Evolutionary conservation across 1,284 basidiomycete species (phyloP).

Genomic region (Irpex rosettiformis): DNA sequence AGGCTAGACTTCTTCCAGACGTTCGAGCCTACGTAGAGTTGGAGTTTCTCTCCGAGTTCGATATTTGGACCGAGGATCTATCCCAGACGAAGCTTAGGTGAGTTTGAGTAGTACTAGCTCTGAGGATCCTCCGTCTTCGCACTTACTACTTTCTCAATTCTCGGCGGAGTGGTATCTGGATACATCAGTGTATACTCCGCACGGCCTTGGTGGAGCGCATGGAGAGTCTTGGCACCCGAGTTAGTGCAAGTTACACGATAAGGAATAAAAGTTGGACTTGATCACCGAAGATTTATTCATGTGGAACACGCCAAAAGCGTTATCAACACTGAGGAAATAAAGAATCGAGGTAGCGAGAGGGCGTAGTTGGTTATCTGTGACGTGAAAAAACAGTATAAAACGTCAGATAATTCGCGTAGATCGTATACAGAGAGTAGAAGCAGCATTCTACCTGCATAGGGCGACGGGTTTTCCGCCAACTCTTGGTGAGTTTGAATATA

Average conservation of each 20-base stretch:
- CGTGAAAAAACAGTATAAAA: neutral
- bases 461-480: slow-evolving; percentile 31
- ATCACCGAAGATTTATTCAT: slow-evolving; percentile 42
- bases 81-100: neutral
- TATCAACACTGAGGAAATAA: slow-evolving; percentile 41
- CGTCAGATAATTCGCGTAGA: no score
- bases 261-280: slow-evolving; percentile 12
- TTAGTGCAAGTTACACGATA: neutral
- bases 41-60: slow-evolving; percentile 37
- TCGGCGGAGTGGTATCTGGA: slow-evolving; percentile 28
- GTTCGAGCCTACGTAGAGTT: slow-evolving; percentile 43
- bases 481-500: slow-evolving; percentile 39
- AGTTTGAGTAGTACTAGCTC: neutral
- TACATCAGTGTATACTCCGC: slow-evolving; percentile 45
- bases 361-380: slow-evolving; percentile 27
- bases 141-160: slow-evolving; percentile 35
- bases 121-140: neutral
- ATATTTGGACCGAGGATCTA: slow-evolving; percentile 39
- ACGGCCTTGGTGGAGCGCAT: slow-evolving; percentile 45
- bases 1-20: slow-evolving; percentile 50
- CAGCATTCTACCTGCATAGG: slow-evolving; percentile 33
- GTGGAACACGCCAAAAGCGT: slow-evolving; percentile 39
- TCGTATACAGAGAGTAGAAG: neutral
- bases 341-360: slow-evolving; percentile 41
- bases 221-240: slow-evolving; percentile 39